phyloP scores from a whole-genome alignment of 2,329 filamentous ascomycete genomes.

The Endoconidiophora polonica region DNA sequence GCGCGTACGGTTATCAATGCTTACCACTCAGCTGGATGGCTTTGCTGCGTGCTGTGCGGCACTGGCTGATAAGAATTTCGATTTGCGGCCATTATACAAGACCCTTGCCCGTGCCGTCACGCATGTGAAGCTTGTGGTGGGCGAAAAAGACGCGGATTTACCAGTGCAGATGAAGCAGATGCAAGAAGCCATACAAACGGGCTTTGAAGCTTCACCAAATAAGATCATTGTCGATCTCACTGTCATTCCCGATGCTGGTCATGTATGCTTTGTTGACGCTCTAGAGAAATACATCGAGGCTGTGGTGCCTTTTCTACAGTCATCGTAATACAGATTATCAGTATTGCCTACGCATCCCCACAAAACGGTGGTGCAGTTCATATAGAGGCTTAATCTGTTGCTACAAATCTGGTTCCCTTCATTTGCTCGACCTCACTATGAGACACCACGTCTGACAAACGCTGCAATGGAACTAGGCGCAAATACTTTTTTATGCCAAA shows the following conservation, averaged over 20 bases:
- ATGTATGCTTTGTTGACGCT: slow-evolving; percentile 24
- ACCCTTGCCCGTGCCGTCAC: slow-evolving; percentile 21
- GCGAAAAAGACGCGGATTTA: slow-evolving; percentile 27
- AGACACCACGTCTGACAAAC: too few relatives aligned
- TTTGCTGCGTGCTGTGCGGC: slow-evolving; percentile 27
- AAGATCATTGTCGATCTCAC: slow-evolving; percentile 20
- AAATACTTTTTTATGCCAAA: too few relatives aligned
- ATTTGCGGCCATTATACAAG: slow-evolving; percentile 22
- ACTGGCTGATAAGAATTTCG: slow-evolving; percentile 22
- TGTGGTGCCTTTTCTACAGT: slow-evolving; percentile 17
- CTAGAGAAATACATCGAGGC: slow-evolving; percentile 19
- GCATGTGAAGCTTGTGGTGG: slow-evolving; percentile 23
- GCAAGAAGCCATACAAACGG: slow-evolving; percentile 21
- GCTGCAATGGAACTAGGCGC: too few relatives aligned
- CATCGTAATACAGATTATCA: background rate
- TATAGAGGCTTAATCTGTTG: too few relatives aligned
- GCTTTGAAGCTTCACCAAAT: slow-evolving; percentile 16
- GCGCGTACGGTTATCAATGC: slow-evolving; percentile 23
- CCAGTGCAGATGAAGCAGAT: slow-evolving; percentile 24
- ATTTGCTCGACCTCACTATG: too few relatives aligned
- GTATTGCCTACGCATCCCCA: too few relatives aligned
- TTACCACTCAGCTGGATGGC: slow-evolving; percentile 23
- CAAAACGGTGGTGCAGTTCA: too few relatives aligned
- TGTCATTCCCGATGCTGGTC: slow-evolving; percentile 23
- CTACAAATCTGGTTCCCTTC: too few relatives aligned